phyloP scores from a whole-genome alignment of 306 rosid genomes.

The Oxytropis ochrocephala region DNA sequence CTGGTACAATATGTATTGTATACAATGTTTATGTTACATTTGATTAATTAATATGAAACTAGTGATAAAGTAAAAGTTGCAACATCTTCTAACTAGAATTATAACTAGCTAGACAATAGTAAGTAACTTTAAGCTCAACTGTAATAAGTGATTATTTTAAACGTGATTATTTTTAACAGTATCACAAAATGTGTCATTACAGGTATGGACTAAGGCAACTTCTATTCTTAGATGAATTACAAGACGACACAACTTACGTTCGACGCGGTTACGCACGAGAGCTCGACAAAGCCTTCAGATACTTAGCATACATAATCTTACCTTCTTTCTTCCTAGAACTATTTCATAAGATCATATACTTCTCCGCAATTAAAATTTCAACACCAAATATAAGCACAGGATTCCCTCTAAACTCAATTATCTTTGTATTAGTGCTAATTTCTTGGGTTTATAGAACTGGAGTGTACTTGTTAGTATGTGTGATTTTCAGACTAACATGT shows the following conservation, averaged over 20 bases:
- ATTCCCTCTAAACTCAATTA: conserved; percentile 40
- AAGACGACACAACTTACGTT: conserved; percentile 44
- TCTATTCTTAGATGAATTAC: conserved; percentile 55
- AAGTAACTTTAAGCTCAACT: neutral
- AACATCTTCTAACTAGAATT: neutral
- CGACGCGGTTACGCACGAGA: conserved; percentile 48
- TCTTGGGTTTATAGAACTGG: conserved; percentile 84
- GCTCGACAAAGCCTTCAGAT: conserved; percentile 65
- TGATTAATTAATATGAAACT: neutral
- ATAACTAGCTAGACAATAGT: neutral
- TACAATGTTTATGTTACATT: too few relatives aligned
- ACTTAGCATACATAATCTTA: conserved; percentile 48
- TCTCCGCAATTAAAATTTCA: conserved; percentile 44
- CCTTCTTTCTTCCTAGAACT: conserved; percentile 72
- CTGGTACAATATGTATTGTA: too few relatives aligned
- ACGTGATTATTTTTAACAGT: neutral
- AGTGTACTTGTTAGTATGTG: conserved; percentile 72
- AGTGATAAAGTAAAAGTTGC: neutral
- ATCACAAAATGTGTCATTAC: neutral
- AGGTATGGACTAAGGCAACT: conserved; percentile 67
- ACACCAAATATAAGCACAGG: conserved; percentile 27
- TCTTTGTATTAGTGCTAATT: conserved; percentile 41
- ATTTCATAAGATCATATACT: conserved; percentile 61
- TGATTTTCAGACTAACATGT: conserved; percentile 70
- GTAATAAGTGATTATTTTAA: neutral